Evolutionary conservation across 1,284 basidiomycete species (phyloP).

Genomic region (Veloboletus limbatus): DNA sequence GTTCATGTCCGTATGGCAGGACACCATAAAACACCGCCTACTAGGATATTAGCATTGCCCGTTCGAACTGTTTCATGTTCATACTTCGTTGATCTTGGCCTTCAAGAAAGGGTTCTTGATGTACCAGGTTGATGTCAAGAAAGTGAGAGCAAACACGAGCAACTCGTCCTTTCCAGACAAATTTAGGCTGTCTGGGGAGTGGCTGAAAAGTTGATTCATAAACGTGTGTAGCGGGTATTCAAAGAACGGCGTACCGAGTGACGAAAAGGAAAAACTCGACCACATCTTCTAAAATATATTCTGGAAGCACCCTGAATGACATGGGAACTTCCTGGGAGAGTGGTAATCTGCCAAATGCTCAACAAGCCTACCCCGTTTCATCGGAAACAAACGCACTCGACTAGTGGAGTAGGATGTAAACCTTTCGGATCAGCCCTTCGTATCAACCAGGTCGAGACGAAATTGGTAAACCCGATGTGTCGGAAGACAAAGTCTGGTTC

Average conservation of each 20-base stretch:
- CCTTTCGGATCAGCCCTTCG: conserved; percentile 87
- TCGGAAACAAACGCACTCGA: conserved; percentile 51
- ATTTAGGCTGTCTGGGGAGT: conserved; percentile 78
- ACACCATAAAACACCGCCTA: conserved; percentile 86
- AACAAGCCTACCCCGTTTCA: conserved; percentile 2
- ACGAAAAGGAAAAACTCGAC: conserved; percentile 88
- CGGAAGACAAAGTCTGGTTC: conserved; percentile 84
- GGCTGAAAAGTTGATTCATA: conserved; percentile 40
- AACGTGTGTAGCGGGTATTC: conserved; percentile 3
- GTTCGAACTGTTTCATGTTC: neutral
- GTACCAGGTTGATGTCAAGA: conserved; percentile 92
- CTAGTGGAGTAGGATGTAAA: conserved; percentile 68
- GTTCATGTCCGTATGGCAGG: conserved; percentile 72
- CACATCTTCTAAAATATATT: conserved; percentile 94
- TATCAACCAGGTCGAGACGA: conserved; percentile 94
- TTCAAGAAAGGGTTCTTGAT: conserved; percentile 99
- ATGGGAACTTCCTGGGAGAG: conserved; percentile 83
- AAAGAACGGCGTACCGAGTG: conserved; percentile 55
- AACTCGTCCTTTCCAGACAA: conserved; percentile 83
- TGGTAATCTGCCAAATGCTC: conserved; percentile 61
- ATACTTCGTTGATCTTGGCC: conserved; percentile 92
- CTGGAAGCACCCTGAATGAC: conserved; percentile 87
- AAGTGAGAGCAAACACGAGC: conserved; percentile 88
- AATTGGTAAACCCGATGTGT: conserved; percentile 82
- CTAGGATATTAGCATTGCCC: conserved; percentile 3